Percentiles rank a stretch among this genome's conserved stretches.
Conservation (phyloP, 179 eudicot genomes). For the Carnegiea gigantea region DNA sequence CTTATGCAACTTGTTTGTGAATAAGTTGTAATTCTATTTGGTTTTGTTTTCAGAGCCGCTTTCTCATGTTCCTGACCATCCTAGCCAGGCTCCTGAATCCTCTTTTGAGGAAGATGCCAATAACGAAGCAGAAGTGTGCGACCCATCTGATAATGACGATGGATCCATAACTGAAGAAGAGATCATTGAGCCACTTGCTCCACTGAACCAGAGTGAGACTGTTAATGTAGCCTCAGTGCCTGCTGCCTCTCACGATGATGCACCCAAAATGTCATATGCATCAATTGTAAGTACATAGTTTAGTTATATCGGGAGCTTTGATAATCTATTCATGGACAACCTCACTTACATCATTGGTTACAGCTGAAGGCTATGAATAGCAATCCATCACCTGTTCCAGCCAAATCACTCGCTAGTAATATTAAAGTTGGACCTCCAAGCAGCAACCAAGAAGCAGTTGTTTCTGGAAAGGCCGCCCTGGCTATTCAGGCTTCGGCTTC, state of each 20-base stretch:
- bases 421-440: constrained; percentile 44
- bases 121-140: constrained; percentile 56
- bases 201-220: constrained; percentile 37
- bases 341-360: background rate
- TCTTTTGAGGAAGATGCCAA: constrained; percentile 46
- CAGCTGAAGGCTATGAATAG: constrained; percentile 64
- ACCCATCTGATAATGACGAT: constrained; percentile 60
- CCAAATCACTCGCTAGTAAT: constrained; percentile 38
- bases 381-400: constrained; percentile 32
- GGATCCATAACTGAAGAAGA: constrained; percentile 55
- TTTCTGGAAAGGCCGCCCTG: constrained; percentile 37
- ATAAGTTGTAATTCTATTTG: constrained; percentile 11
- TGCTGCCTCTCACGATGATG: constrained; percentile 47
- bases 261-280: constrained; percentile 69
- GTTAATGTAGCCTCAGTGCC: constrained; percentile 36
- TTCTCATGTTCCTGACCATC: constrained; percentile 32
- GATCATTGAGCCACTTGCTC: constrained; percentile 46
- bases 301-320: background rate
- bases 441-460: constrained; percentile 41
- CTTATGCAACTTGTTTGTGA: background rate
- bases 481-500: constrained; percentile 43
- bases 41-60: constrained; percentile 49
- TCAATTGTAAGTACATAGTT: constrained; percentile 57
- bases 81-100: constrained; percentile 30
- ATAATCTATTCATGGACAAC: background rate